Base-by-base conservation (phyloP, 805 yeast species). In the Kregervanrija fluxuum region DNA sequence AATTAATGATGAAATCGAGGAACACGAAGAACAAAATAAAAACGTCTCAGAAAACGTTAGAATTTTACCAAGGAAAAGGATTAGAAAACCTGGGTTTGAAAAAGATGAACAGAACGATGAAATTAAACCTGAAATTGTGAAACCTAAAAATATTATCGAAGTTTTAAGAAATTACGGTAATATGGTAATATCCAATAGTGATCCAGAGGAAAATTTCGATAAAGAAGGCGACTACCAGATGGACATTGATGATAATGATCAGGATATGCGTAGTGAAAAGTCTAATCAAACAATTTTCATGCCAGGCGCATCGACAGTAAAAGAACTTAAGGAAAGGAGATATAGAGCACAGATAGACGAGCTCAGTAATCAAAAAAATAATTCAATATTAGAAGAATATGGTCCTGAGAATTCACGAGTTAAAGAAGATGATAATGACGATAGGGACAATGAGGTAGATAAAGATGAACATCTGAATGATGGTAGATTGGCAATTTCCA, bases 401-500 rank as follows among this genome's bases (percentile, higher is more conserved):
- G 54, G 50, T 17, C 43, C 46, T 15, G 54, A 46, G 14, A 31
- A 47, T 44, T 28, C 43, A 32, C 15, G 37, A n/a, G 17, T 17
- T 17, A 13, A 32, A 43, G 36, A 36, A 31, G 50, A 37, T 12
- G 44, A 46, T 15, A 51, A 46, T 28, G 44, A 44, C 13, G 51
- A 44, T 14, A 46, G 48, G 11, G 46, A 41, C 5, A 49, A 49
- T 22, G 48, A 54, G 17, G 43, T 56, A 8, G 61, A 54, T 13
- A 39, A 48, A 14, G 53, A 55, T 40, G 55, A 55, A 16, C 46
- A 48, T 6, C 40, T 60, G 3, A 52, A 48, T 5, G 64, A 60
- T 42, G 61, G 57, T 32, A 46, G 60, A 45, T 46, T 66, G 28
- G 60, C 68, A 2, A 43, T 66, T 13, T 54, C 61, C 0, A 51